Conservation (phyloP, 495 filamentous ascomycete genomes). For the Aspergillus olivimuriae region DNA sequence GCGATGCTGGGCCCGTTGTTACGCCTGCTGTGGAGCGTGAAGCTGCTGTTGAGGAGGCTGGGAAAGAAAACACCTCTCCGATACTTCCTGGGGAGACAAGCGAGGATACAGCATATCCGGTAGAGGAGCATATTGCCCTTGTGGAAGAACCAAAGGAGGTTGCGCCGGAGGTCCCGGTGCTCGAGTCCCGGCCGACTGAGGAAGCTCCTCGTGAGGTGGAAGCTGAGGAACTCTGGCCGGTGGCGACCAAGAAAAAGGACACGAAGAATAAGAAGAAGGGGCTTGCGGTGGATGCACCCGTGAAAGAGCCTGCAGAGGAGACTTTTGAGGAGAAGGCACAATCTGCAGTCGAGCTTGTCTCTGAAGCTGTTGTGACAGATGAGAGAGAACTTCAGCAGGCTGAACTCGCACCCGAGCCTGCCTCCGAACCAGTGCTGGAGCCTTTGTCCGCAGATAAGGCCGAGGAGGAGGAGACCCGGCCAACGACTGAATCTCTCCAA, state of each 20-base stretch:
- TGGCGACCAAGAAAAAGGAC: conserved; percentile 27
- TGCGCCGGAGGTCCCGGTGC: no score
- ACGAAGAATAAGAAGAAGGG: conserved; percentile 10
- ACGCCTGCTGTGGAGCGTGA: not conserved
- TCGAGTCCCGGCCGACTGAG: no score
- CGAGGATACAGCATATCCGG: no score
- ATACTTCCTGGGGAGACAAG: not conserved
- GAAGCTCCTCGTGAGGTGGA: not conserved
- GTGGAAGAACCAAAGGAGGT: no score
- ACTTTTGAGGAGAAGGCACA: not conserved
- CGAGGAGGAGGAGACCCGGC: no score
- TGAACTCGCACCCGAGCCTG: no score
- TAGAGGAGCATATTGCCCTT: no score
- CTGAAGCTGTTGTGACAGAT: not conserved
- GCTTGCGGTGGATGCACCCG: not conserved
- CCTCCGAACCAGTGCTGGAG: no score
- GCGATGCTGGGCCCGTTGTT: not conserved
- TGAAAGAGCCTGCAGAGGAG: not conserved
- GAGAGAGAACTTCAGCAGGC: no score
- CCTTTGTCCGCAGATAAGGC: no score
- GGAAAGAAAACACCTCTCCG: no score
- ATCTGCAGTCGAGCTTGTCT: not conserved
- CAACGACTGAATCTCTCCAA: no score
- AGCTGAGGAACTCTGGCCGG: not conserved
- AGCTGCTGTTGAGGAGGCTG: not conserved